Base-by-base conservation (phyloP, 148 eudicot genomes). In the Suaeda aralocaspica region DNA sequence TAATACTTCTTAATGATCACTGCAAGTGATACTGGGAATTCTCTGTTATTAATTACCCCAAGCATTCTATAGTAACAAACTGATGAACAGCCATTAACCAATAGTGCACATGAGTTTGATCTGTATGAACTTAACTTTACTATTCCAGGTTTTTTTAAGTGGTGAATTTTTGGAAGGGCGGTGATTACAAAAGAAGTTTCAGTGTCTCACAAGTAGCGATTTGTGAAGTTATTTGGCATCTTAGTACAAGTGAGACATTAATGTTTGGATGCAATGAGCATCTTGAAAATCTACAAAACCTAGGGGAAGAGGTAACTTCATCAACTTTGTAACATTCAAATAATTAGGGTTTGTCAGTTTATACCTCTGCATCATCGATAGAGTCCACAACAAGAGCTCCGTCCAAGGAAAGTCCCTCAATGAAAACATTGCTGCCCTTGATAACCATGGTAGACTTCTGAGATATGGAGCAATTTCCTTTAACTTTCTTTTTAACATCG, bases 311-410 rank as follows among this genome's bases (percentile, higher is more conserved):
- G 7, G 19, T 36, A 59, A 44, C 30, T 5, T 16, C 0, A 44
- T 11, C 13, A 14, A 31, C 24, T 12, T 24, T 33, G 51, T 11
- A 63, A 13, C 19, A 29, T 25, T 4, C 22, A 63, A 9, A 41
- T 24, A 25, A 60, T 26, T 11, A 56, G 21, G 56, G 21, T n/a
- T 21, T 31, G 39, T 51, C n/a, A 61, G 3, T 39, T 31, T 79
- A 72, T 85, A 94, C 99, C 99, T 91, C 96, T 53, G 99, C 93
- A 24, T 83, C 84, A 61, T 89, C 88, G 48, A 78, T 75, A 31
- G 91, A 76, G 68, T 82, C 79, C 15, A 92, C 81, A 48, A 92
- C 63, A 69, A 92, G 84, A 72, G 93, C 86, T 74, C 99, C 99
- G 74, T 94, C 96, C 75, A 94, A 79, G 67, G 85, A 74, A 69